Percentiles rank a stretch among this genome's conserved stretches.
These are phyloP conservation scores for Podaxis mareebaensis DNA, from an alignment of 768 basidiomycete species.

Conservation along the genomic window DNA sequence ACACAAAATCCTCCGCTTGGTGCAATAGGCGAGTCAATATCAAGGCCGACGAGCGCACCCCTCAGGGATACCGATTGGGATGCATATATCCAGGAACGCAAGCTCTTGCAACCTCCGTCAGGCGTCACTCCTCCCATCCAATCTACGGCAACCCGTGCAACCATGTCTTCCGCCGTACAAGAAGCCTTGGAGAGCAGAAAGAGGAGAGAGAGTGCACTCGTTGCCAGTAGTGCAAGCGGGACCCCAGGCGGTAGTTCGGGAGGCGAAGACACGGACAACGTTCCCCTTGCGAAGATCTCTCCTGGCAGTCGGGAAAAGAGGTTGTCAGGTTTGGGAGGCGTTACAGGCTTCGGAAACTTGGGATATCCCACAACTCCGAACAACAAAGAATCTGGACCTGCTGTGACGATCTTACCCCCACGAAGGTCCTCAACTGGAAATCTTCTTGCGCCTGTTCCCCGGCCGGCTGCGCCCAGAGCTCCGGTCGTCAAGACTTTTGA, in stretches of 20 bases:
- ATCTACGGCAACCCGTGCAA: conserved; percentile 52
- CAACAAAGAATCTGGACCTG: background rate
- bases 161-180: conserved; percentile 70
- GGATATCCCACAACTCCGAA: conserved; percentile 5
- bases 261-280: conserved; percentile 15
- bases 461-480: conserved; percentile 43
- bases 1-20: conserved; percentile 32
- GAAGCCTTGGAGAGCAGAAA: conserved; percentile 76
- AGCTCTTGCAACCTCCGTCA: conserved; percentile 79
- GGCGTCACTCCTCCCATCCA: conserved; percentile 80
- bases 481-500: conserved; percentile 84
- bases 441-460: conserved; percentile 45
- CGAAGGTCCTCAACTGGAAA: conserved; percentile 35
- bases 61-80: conserved; percentile 84
- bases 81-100: conserved; percentile 80
- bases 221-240: conserved; percentile 23
- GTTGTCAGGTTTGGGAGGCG: conserved; percentile 1
- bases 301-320: conserved; percentile 11
- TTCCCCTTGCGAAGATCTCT: conserved; percentile 20
- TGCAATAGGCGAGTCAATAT: conserved; percentile 51
- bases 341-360: conserved; percentile 13
- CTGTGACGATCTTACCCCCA: conserved; percentile 50
- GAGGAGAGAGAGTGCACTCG: conserved; percentile 68
- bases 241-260: conserved; percentile 17
- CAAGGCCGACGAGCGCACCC: conserved; percentile 74